Evolutionary conservation across 106 monocot genomes (phyloP), one percentile per base, ranked within the genome.

Genomic region (Ottelia alismoides): DNA sequence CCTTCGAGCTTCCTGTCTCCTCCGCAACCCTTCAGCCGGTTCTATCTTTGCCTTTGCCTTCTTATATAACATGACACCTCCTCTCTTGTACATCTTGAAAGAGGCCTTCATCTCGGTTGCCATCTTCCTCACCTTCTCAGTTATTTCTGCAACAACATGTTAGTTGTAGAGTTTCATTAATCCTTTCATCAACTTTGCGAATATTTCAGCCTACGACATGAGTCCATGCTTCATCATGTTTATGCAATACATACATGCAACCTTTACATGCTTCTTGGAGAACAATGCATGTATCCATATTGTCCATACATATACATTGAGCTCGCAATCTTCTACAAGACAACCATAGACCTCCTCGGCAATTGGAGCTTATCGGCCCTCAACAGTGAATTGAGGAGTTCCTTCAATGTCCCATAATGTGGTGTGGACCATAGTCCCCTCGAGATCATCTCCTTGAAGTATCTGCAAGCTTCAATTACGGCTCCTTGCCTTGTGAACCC

Each of bases 211-310:
- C 70, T 91, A 85, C 10, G 98, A 85, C 98, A 99, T 83, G 14
- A 86, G 28, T n/a, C 86, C 79, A 1, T 66, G 55, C 1, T 99
- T 90, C 58, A 99, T 65, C 90, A 99, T 99, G 16, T 99, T 90
- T 45, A 90, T 30, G 66, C 90, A 90, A 49, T 99, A 77, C 52
- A 27, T 22, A 60, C 90, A 99, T 0, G 90, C 90, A 56, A 79
- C 90, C 70, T 86, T 91, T 17, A 99, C 74, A 61, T 86, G 72
- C 56, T 74, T 71, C 12, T 73, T 64, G 17, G 77, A 56, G 56
- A 86, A 86, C 64, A 99, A 52, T 11, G 85, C 98, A 60, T 99
- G 98, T 18, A 91, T 82, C 98, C 82, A 99, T 44, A 99, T 90
- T 1, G 98, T 99, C 90, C 90, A 99, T 20, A 82, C 79, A 49